Conservation (phyloP, 768 basidiomycete genomes). For the Pisolithus marmoratus region DNA sequence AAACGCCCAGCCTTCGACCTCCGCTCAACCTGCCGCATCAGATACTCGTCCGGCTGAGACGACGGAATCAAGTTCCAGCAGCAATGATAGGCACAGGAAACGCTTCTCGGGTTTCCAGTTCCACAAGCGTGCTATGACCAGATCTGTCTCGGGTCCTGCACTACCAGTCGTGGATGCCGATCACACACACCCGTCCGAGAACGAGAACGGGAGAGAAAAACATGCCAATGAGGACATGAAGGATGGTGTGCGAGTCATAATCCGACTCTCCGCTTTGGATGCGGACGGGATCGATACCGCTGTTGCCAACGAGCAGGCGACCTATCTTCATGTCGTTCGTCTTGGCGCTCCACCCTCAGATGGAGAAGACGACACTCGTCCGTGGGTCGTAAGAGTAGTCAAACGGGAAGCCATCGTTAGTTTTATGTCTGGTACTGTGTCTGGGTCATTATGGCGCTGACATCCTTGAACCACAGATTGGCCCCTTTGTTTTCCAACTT, state of each 20-base stretch:
- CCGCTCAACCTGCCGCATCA: slow-evolving; percentile 3
- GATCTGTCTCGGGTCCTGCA: slow-evolving; percentile 67
- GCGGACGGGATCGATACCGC: slow-evolving; percentile 63
- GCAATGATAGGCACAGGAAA: slow-evolving; percentile 31
- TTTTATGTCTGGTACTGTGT: slow-evolving; percentile 6
- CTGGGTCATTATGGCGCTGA: background rate
- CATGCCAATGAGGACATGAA: slow-evolving; percentile 42
- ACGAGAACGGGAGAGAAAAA: slow-evolving; percentile 36
- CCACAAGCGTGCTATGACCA: slow-evolving; percentile 48
- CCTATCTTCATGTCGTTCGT: slow-evolving; percentile 81
- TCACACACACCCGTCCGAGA: slow-evolving; percentile 26
- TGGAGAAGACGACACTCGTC: slow-evolving; percentile 54
- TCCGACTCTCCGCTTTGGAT: slow-evolving; percentile 78
- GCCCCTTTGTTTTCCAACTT: slow-evolving; percentile 88
- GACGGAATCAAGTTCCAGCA: slow-evolving; percentile 8
- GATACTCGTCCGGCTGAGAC: slow-evolving; percentile 4
- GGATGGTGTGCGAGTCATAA: slow-evolving; percentile 71
- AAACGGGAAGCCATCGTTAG: slow-evolving; percentile 82
- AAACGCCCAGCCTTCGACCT: slow-evolving; percentile 18
- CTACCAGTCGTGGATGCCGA: slow-evolving; percentile 74
- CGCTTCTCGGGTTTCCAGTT: slow-evolving; percentile 68
- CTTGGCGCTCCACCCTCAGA: slow-evolving; percentile 43
- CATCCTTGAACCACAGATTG: slow-evolving; percentile 52
- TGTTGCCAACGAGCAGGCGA: slow-evolving; percentile 79
- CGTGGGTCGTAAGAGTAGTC: slow-evolving; percentile 91